These are phyloP conservation scores for Emergomyces africanus DNA, from an alignment of 2,329 filamentous ascomycete genomes.

Conservation along the genomic window DNA sequence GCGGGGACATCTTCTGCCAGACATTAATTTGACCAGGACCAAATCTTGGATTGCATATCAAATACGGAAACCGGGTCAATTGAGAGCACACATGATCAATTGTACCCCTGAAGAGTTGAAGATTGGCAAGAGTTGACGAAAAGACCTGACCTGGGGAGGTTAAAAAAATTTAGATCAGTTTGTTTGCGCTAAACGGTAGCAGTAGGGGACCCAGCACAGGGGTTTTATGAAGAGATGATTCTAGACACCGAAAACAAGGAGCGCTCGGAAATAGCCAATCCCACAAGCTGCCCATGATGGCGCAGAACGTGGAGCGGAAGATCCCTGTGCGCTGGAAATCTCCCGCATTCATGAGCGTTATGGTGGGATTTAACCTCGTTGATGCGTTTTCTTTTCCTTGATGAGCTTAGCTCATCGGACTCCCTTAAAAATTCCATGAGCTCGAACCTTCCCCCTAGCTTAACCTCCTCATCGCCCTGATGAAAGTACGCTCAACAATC, in stretches of 20 bases:
- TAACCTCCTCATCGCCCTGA: background rate
- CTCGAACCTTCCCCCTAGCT: background rate
- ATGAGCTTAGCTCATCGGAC: background rate
- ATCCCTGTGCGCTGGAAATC: background rate
- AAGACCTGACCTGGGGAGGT: background rate
- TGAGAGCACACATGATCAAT: background rate
- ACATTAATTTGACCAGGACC: background rate
- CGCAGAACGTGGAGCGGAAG: background rate
- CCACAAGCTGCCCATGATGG: background rate
- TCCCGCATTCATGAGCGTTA: background rate
- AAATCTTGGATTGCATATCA: background rate
- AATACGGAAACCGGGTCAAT: background rate
- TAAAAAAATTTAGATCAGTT: background rate
- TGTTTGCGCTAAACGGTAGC: background rate
- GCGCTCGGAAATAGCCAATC: background rate
- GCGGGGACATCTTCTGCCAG: background rate
- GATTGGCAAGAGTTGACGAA: no score
- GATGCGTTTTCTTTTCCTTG: background rate
- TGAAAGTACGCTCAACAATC: background rate
- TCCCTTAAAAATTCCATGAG: background rate
- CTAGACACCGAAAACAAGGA: background rate
- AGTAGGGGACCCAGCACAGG: background rate
- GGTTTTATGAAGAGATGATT: background rate
- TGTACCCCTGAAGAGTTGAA: background rate
- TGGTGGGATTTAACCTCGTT: background rate